These are phyloP conservation scores for Penicillium sumatraense DNA, from an alignment of 2,329 filamentous ascomycete genomes.

Conservation along the genomic window DNA sequence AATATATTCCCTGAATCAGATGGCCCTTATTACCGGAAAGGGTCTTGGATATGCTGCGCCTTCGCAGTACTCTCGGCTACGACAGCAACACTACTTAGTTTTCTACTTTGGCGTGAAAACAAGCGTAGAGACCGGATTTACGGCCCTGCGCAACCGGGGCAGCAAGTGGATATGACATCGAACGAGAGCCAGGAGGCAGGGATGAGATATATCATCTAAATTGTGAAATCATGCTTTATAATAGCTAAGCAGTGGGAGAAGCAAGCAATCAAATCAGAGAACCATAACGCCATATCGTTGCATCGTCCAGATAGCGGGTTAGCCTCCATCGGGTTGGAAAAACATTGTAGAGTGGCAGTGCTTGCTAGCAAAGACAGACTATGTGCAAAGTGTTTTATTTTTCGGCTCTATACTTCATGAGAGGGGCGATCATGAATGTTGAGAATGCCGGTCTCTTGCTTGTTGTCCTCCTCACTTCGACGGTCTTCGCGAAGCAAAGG, in stretches of 20 bases:
- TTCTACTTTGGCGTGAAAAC: constrained; percentile 27
- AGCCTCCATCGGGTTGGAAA: neutral
- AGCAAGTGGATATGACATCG: constrained; percentile 5
- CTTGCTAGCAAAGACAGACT: neutral
- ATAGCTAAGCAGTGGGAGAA: neutral
- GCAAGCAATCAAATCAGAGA: neutral
- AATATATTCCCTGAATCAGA: constrained; percentile 40
- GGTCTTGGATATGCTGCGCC: constrained; percentile 42
- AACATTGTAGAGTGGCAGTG: neutral
- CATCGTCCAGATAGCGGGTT: neutral
- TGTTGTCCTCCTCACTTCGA: constrained; percentile 1
- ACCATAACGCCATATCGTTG: neutral
- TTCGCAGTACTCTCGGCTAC: constrained; percentile 27
- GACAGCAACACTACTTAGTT: constrained; percentile 1
- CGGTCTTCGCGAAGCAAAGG: constrained; percentile 1
- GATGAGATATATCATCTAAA: neutral
- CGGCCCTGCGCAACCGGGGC: neutral
- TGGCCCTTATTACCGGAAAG: constrained; percentile 39
- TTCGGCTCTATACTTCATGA: constrained; percentile 2
- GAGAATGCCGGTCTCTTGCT: neutral
- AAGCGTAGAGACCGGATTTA: constrained; percentile 22
- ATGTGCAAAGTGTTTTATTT: neutral
- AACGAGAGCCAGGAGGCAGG: neutral
- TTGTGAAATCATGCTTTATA: neutral
- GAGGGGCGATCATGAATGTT: neutral